Conservation (phyloP, 306 rosid genomes). For the Hippophae gyantsensis region DNA sequence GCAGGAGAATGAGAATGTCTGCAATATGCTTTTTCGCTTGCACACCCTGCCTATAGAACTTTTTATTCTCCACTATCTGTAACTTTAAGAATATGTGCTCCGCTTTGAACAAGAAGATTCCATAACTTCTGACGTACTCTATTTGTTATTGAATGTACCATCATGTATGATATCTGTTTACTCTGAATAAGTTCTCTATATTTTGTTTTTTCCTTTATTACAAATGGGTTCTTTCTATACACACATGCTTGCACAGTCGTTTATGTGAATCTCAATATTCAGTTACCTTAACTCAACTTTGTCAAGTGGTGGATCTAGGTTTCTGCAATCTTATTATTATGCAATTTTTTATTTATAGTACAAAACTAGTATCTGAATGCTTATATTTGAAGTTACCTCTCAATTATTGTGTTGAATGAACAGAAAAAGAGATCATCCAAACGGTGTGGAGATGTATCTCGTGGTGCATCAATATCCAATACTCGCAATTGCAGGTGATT, state of each 20-base stretch:
- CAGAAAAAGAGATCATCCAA: conserved; percentile 72
- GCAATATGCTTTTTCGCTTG: too few relatives aligned
- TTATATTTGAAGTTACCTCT: conserved; percentile 9
- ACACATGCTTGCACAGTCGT: not conserved
- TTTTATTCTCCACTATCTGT: too few relatives aligned
- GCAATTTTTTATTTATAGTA: conserved; percentile 1
- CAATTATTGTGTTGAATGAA: conserved; percentile 24
- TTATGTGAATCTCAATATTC: not conserved
- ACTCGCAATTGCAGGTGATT: conserved; percentile 49
- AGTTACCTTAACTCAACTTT: not conserved
- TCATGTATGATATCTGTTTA: too few relatives aligned
- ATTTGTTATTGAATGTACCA: too few relatives aligned
- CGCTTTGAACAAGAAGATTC: too few relatives aligned
- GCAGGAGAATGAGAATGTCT: not conserved
- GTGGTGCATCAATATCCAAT: conserved; percentile 43
- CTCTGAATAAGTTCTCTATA: too few relatives aligned
- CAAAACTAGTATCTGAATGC: conserved; percentile 17
- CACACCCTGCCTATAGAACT: too few relatives aligned
- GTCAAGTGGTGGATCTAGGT: conserved; percentile 3
- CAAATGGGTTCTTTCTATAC: not conserved
- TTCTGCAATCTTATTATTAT: not conserved
- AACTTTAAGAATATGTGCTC: too few relatives aligned
- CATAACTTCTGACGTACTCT: too few relatives aligned
- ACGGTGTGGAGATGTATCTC: conserved; percentile 40
- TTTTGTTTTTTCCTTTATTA: conserved; percentile 1